Evolutionary conservation across 1,284 basidiomycete genomes (phyloP).

Genomic region (Acaromyces ingoldii): DNA sequence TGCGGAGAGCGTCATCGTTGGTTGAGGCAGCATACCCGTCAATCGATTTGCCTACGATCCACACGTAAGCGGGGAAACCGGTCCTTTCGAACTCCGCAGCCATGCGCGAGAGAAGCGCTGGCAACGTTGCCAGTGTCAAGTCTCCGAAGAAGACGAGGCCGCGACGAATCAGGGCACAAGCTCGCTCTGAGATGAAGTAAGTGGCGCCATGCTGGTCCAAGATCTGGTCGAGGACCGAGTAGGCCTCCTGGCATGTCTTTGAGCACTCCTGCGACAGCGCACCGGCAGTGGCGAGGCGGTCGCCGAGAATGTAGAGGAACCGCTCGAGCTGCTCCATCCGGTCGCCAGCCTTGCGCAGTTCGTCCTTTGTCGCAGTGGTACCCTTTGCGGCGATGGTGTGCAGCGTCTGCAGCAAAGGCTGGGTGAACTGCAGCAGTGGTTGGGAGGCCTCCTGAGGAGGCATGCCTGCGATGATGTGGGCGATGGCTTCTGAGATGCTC

Average conservation of each 20-base stretch:
- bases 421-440: conserved; percentile 73
- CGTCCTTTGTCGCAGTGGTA: conserved; percentile 55
- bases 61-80: conserved; percentile 81
- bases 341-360: conserved; percentile 67
- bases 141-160: conserved; percentile 76
- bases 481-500: conserved; percentile 91
- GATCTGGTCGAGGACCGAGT: conserved; percentile 75
- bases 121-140: conserved; percentile 64
- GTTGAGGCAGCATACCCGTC: conserved; percentile 23
- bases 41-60: conserved; percentile 80
- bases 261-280: conserved; percentile 68
- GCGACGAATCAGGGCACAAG: conserved; percentile 79
- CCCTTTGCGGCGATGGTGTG: conserved; percentile 47
- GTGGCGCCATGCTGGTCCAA: conserved; percentile 73
- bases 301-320: conserved; percentile 24
- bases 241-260: conserved; percentile 72
- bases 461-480: conserved; percentile 89
- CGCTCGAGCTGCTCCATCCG: conserved; percentile 52
- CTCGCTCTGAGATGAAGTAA: conserved; percentile 75
- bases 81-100: conserved; percentile 71
- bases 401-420: conserved; percentile 56
- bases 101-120: conserved; percentile 71
- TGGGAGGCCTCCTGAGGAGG: conserved; percentile 72
- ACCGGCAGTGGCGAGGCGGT: conserved; percentile 8
- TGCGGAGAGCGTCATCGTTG: conserved; percentile 19